Base-by-base conservation (phyloP, 768 basidiomycete genomes). In the Suillus placidus region DNA sequence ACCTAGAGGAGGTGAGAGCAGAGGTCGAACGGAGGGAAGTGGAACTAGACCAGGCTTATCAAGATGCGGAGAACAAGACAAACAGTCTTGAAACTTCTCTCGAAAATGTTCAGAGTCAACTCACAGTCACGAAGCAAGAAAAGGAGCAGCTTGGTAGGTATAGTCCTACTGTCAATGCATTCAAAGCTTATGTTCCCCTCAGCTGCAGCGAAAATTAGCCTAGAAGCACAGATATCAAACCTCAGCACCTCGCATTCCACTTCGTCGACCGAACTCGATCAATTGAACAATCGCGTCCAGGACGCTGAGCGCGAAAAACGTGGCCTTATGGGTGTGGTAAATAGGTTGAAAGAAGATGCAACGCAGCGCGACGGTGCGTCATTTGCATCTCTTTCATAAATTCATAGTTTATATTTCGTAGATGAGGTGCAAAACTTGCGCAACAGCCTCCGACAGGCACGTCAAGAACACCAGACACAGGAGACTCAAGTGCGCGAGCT, bases 301-400 rank as follows among this genome's bases (percentile, higher is more conserved):
- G 91, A 93, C 66, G 84, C 85, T 1, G 94, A 97, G 68, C 84
- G 92, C 62, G 96, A 97, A 81, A 97, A 97, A 78, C 87, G 94
- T 40, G 94, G 96, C 68, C 84, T 97, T 56, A 82, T 96, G 51
- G 87, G 85, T 35, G 91, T 95, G 52, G 87, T 95, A 6, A 94
- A 91, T 74, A 85, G 92, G 62, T 78, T 95, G 67, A 92, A 94
- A 74, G 87, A 92, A 70, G 92, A 95, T 66, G 81, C 83, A 49
- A 72, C 83, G 9, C 87, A 91, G 72, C 86, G 90, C 62, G 91
- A 95, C 67, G 92, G 95, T 94, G 63, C 63, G 83, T 71, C 7
- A 14, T 14, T 26, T 60, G 56, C 37, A 66, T 40, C 54, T n/a
- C 54, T n/a, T 18, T 32, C 38, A 47, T 66, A 13, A 26, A 2